These are phyloP conservation scores for Tuber borchii DNA, from an alignment of 495 filamentous ascomycete species.

Conservation along the genomic window DNA sequence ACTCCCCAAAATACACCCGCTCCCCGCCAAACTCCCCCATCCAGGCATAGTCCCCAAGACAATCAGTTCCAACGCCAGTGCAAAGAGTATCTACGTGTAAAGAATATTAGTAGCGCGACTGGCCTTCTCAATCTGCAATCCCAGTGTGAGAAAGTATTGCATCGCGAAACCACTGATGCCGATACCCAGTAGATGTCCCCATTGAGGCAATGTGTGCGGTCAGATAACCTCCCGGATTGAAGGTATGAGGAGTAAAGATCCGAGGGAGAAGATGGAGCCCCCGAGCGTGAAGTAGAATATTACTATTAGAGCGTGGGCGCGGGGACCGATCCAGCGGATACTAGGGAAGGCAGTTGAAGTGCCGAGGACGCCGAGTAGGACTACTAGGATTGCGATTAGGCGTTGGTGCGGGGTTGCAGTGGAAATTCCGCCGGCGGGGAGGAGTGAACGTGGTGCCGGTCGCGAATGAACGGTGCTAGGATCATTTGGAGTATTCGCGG, in stretches of 20 bases:
- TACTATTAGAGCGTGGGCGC: constrained; percentile 74
- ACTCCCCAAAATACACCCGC: constrained; percentile 69
- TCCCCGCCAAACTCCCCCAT: constrained; percentile 61
- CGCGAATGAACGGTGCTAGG: constrained; percentile 23
- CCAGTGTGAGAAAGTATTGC: constrained; percentile 82
- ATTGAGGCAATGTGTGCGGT: constrained; percentile 58
- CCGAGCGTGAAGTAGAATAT: constrained; percentile 79
- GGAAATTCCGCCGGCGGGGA: constrained; percentile 36
- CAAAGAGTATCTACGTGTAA: constrained; percentile 90
- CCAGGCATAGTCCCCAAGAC: constrained; percentile 68
- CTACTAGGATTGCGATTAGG: constrained; percentile 62
- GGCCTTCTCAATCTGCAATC: constrained; percentile 60
- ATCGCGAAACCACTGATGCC: constrained; percentile 73
- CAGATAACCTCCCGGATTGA: constrained; percentile 56
- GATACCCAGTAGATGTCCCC: constrained; percentile 62
- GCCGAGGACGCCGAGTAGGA: constrained; percentile 74
- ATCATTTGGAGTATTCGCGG: constrained; percentile 38
- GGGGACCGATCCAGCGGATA: constrained; percentile 76
- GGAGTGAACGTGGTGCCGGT: constrained; percentile 32
- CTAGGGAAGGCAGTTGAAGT: constrained; percentile 68
- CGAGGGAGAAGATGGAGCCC: constrained; percentile 56
- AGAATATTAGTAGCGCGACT: constrained; percentile 80
- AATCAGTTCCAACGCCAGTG: constrained; percentile 72
- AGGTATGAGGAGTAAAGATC: constrained; percentile 45
- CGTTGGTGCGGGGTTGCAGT: constrained; percentile 58